Percentiles rank a stretch among this genome's conserved stretches.
phyloP scores from a whole-genome alignment of 1,284 basidiomycete genomes.

The Pseudomicrostroma phylloplanum region DNA sequence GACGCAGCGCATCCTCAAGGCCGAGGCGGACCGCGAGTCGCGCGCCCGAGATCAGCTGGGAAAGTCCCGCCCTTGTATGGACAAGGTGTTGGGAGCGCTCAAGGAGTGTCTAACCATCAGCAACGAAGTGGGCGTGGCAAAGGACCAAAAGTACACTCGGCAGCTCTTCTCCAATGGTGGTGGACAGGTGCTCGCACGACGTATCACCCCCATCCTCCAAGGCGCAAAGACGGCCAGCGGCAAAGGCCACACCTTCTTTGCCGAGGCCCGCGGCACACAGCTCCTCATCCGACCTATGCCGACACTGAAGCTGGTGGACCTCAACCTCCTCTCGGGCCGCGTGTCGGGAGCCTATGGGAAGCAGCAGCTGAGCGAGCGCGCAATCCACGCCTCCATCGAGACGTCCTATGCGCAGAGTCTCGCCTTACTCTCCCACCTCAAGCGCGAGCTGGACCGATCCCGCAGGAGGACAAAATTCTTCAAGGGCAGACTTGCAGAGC shows the following conservation, averaged over 20 bases:
- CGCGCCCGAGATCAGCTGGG: neutral
- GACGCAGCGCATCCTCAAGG: neutral
- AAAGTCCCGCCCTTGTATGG: neutral
- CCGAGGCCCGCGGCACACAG: constrained; percentile 35
- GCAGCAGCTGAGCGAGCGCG: constrained; percentile 22
- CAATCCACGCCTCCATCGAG: constrained; percentile 32
- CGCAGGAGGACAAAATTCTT: neutral
- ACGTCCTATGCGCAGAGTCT: constrained; percentile 28
- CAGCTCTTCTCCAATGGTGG: constrained; percentile 20
- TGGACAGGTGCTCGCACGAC: constrained; percentile 16
- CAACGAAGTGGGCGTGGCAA: constrained; percentile 31
- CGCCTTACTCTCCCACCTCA: neutral
- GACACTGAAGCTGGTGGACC: constrained; percentile 29
- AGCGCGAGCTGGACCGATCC: neutral
- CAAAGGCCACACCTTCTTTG: constrained; percentile 31
- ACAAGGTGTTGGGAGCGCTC: neutral
- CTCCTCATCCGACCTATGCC: constrained; percentile 23
- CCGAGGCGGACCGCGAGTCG: neutral
- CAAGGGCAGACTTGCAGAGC: neutral
- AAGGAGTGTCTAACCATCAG: neutral
- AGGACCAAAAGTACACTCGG: constrained; percentile 28
- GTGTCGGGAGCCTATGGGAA: constrained; percentile 15
- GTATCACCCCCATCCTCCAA: constrained; percentile 24
- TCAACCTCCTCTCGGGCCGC: constrained; percentile 29
- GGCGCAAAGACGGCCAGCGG: constrained; percentile 31